phyloP scores from a whole-genome alignment of 2,329 filamentous ascomycete genomes.

The Fusarium solani-melongenae region DNA sequence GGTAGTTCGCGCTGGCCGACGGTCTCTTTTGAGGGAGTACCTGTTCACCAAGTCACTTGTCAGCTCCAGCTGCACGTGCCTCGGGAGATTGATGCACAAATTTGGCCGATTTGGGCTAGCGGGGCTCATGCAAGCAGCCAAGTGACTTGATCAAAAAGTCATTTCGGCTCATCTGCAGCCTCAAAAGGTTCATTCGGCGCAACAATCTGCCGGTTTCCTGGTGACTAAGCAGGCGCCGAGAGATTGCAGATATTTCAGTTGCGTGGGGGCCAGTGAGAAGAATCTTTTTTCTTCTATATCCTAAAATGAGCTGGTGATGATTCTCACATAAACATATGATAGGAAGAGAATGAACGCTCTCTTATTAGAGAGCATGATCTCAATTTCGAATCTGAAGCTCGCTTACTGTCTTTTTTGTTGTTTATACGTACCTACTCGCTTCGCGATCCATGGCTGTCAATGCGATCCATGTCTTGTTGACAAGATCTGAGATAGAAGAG shows the following conservation, averaged over 20 bases:
- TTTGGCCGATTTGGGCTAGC: slow-evolving; percentile 16
- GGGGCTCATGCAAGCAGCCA: slow-evolving; percentile 26
- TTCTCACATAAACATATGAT: slow-evolving; percentile 68
- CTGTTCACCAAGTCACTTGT: slow-evolving; percentile 26
- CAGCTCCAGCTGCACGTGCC: slow-evolving; percentile 24
- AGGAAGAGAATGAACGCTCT: slow-evolving; percentile 76
- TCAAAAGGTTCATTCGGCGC: slow-evolving; percentile 24
- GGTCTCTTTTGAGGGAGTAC: slow-evolving; percentile 35
- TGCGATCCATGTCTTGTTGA: background rate
- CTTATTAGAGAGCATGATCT: slow-evolving; percentile 67
- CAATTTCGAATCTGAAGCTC: slow-evolving; percentile 71
- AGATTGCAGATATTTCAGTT: slow-evolving; percentile 35
- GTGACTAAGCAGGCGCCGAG: slow-evolving; percentile 42
- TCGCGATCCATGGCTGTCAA: background rate
- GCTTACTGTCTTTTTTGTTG: slow-evolving; percentile 1
- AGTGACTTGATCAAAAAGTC: slow-evolving; percentile 22
- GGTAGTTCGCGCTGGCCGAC: slow-evolving; percentile 36
- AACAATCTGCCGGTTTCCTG: slow-evolving; percentile 36
- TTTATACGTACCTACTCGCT: background rate
- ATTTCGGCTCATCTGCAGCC: slow-evolving; percentile 13
- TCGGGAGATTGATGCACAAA: slow-evolving; percentile 1
- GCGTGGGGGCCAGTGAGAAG: slow-evolving; percentile 22
- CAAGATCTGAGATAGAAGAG: background rate
- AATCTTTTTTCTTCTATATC: slow-evolving; percentile 45
- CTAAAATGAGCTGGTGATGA: slow-evolving; percentile 69